Conservation (phyloP, 805 yeast species). For the Diddensiella caesifluorescens region DNA sequence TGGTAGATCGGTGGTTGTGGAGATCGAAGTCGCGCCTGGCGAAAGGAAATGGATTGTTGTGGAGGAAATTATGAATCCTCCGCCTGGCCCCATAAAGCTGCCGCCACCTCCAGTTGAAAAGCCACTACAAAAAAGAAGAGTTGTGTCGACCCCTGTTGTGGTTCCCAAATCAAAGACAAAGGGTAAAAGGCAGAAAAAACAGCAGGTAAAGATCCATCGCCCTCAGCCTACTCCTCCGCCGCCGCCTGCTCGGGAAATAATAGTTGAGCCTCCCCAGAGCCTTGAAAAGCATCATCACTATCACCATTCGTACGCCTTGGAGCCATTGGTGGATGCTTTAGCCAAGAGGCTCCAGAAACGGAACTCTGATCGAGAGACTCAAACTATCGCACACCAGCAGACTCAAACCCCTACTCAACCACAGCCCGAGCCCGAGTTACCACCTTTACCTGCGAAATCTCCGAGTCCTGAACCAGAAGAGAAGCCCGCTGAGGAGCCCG, state of each 20-base stretch:
- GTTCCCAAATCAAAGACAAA: constrained; percentile 3
- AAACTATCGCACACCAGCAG: constrained; percentile 5
- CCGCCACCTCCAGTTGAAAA: constrained; percentile 7
- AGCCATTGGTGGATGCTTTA: constrained; percentile 16
- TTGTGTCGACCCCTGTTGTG: constrained; percentile 10
- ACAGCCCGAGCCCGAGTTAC: not conserved
- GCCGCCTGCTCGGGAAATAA: constrained; percentile 9
- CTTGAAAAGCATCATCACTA: constrained; percentile 4
- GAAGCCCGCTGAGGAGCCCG: not conserved
- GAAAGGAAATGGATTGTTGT: constrained; percentile 36
- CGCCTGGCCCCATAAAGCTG: constrained; percentile 17
- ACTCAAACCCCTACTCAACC: constrained; percentile 4
- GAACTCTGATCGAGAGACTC: constrained; percentile 8
- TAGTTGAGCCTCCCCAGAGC: constrained; percentile 3
- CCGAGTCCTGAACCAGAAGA: constrained; percentile 2
- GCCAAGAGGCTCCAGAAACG: constrained; percentile 11
- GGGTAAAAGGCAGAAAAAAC: not conserved
- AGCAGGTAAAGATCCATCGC: not conserved
- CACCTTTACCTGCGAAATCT: constrained; percentile 3
- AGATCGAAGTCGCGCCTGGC: constrained; percentile 70
- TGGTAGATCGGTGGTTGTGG: constrained; percentile 78
- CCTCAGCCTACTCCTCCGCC: constrained; percentile 6
- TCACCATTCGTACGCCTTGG: constrained; percentile 6
- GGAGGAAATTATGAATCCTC: constrained; percentile 26
- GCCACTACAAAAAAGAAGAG: constrained; percentile 13